These are phyloP conservation scores for Serendipita sp. DNA, from an alignment of 768 basidiomycete genomes.

Conservation along the genomic window DNA sequence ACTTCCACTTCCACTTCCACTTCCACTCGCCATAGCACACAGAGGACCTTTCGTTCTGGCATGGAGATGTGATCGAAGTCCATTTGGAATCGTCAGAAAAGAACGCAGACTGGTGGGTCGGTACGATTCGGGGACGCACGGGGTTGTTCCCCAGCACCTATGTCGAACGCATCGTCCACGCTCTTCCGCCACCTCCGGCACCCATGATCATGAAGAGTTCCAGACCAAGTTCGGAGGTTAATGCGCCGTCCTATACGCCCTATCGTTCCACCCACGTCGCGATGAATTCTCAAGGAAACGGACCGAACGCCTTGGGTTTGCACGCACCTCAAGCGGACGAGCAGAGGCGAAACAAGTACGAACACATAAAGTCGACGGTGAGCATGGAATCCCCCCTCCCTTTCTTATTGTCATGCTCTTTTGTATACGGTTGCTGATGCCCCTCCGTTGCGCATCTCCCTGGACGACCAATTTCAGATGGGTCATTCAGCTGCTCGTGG, in stretches of 20 bases:
- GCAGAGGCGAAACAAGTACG: background rate
- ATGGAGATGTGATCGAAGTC: background rate
- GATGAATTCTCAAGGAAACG: background rate
- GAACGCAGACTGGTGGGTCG: conserved; percentile 1
- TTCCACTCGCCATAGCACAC: background rate
- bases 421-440: background rate
- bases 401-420: background rate
- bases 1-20: background rate
- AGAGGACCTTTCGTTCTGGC: background rate
- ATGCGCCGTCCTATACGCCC: background rate
- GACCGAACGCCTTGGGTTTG: background rate
- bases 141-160: conserved; percentile 3
- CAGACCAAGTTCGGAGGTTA: background rate
- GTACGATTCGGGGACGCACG: background rate
- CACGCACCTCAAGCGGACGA: background rate
- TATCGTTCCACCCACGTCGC: conserved; percentile 2
- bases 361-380: background rate
- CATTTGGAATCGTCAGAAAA: background rate
- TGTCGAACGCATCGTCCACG: conserved; percentile 3
- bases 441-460: background rate
- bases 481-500: background rate
- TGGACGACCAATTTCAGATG: background rate
- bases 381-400: background rate
- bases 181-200: background rate
- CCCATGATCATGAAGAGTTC: background rate